Conservation (phyloP, 2,329 filamentous ascomycete genomes). For the Aspergillus niger region DNA sequence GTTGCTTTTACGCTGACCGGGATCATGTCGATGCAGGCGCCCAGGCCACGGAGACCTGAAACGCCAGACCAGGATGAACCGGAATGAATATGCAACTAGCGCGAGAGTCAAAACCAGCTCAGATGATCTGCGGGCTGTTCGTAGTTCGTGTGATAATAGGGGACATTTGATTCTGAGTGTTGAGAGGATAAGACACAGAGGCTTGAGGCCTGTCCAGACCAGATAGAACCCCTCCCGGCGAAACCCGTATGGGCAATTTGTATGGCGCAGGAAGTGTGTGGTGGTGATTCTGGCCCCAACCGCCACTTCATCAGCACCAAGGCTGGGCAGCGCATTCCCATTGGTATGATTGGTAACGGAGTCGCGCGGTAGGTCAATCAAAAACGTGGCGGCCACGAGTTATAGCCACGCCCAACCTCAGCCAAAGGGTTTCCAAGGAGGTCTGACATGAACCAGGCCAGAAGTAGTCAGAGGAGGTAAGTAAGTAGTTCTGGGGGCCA, state of each 20-base stretch:
- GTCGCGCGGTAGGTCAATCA: constrained; percentile 21
- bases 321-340: not conserved
- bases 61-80: constrained; percentile 3
- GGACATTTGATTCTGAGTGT: not conserved
- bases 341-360: not conserved
- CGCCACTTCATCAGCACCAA: constrained; percentile 1
- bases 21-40: constrained; percentile 1
- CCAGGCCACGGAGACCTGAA: constrained; percentile 4
- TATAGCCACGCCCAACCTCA: constrained; percentile 11
- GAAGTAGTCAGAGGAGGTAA: not conserved
- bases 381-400: constrained; percentile 41
- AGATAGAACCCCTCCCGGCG: not conserved
- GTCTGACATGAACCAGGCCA: not conserved
- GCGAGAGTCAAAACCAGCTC: constrained; percentile 6
- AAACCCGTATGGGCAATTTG: not conserved
- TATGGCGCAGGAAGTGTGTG: not conserved
- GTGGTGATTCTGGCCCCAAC: constrained; percentile 8
- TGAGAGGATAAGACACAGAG: not conserved
- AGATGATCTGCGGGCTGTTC: constrained; percentile 5
- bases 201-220: not conserved
- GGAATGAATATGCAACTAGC: constrained; percentile 4
- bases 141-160: not conserved
- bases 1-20: constrained; percentile 2
- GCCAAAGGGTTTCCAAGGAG: not conserved
- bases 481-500: not conserved